A percentile compares a stretch with the other conserved stretches of the same genome.
phyloP scores from a whole-genome alignment of 1,284 basidiomycete species.

The Moesziomyces sp. region DNA sequence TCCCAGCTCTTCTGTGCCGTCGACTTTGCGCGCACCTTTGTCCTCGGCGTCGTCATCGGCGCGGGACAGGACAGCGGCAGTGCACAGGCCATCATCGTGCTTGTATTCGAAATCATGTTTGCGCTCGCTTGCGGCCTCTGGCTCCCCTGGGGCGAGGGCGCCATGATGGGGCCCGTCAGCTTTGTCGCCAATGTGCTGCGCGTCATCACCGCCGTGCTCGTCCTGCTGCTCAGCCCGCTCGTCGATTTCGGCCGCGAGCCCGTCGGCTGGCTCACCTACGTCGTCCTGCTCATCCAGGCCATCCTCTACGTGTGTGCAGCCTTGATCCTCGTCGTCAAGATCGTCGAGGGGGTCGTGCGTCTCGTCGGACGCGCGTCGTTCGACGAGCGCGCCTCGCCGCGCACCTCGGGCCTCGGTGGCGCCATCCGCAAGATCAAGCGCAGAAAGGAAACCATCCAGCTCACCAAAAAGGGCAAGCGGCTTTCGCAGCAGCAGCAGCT shows the following conservation, averaged over 20 bases:
- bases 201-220: conserved; percentile 86
- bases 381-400: conserved; percentile 72
- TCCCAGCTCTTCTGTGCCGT: conserved; percentile 88
- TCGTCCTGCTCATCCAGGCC: conserved; percentile 85
- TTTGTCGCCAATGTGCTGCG: conserved; percentile 90
- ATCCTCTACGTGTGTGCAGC: conserved; percentile 83
- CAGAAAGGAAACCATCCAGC: conserved; percentile 48
- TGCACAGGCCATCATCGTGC: conserved; percentile 86
- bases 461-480: conserved; percentile 39
- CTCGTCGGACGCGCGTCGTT: conserved; percentile 84
- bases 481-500: conserved; percentile 4
- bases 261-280: conserved; percentile 88
- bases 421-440: conserved; percentile 51
- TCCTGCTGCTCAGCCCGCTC: conserved; percentile 86
- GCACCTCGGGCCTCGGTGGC: conserved; percentile 54
- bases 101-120: conserved; percentile 68
- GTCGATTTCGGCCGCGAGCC: conserved; percentile 71
- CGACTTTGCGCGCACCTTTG: conserved; percentile 82
- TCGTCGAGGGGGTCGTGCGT: conserved; percentile 82
- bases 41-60: conserved; percentile 83
- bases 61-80: conserved; percentile 89
- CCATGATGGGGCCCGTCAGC: conserved; percentile 92
- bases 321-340: conserved; percentile 84
- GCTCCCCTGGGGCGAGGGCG: conserved; percentile 95
- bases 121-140: conserved; percentile 70